These are phyloP conservation scores for Chrysophaeum taylorii DNA, from an alignment of 352 stramenopile species.

Conservation along the genomic window DNA sequence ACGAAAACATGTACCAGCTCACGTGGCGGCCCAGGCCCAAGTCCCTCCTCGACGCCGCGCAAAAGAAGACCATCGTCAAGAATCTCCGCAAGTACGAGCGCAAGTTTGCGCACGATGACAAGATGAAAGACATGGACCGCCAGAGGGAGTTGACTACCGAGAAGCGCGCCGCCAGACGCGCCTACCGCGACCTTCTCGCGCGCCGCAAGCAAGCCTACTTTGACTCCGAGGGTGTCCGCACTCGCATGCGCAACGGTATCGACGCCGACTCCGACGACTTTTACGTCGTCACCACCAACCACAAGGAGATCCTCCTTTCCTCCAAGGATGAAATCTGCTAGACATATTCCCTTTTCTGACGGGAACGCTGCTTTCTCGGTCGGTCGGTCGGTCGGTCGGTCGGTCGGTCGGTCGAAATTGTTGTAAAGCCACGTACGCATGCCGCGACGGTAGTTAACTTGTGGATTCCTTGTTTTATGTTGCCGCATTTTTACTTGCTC, in stretches of 20 bases:
- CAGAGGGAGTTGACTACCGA: slow-evolving; percentile 49
- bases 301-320: slow-evolving; percentile 51
- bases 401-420: no score
- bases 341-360: slow-evolving; percentile 23
- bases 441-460: no score
- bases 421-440: no score
- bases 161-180: slow-evolving; percentile 43
- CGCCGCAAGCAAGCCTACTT: slow-evolving; percentile 35
- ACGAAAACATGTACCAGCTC: slow-evolving; percentile 92
- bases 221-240: slow-evolving; percentile 9
- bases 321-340: slow-evolving; percentile 52
- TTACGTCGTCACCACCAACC: slow-evolving; percentile 42
- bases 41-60: slow-evolving; percentile 74
- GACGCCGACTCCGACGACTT: slow-evolving; percentile 53
- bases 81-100: slow-evolving; percentile 94
- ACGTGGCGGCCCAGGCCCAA: slow-evolving; percentile 78
- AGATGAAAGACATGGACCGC: slow-evolving; percentile 58
- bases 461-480: no score
- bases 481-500: no score
- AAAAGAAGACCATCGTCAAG: slow-evolving; percentile 83
- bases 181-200: slow-evolving; percentile 39
- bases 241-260: slow-evolving; percentile 48
- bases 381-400: no score
- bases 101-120: slow-evolving; percentile 66
- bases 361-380: no score